Evolutionary conservation across 108 stramenopile species (phyloP), one percentile per base, ranked within the genome.

Genomic region (Cyclotella atomus): DNA sequence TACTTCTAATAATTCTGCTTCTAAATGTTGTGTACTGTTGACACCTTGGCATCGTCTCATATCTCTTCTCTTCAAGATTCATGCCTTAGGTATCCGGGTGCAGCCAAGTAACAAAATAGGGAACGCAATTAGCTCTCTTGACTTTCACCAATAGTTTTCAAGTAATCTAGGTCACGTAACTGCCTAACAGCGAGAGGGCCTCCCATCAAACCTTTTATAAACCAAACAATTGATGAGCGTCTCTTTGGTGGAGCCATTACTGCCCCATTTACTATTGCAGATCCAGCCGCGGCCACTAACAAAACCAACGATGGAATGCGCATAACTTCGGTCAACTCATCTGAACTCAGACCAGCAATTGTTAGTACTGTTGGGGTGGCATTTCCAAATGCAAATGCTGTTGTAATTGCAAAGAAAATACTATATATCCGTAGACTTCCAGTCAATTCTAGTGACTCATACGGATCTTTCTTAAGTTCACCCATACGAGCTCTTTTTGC

Each of bases 391-490:
- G 90, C 80, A 62, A 89, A 80, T 10, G 87, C 75, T 5, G 84
- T 60, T 45, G 85, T 57, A 35, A 87, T 47, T 14, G 86, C 77
- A 2, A 77, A 81, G 21, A 77, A 32, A 5, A 89, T 65, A 34
- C 80, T 74, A 71, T 89, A 94, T 2, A 79, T 10, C 30, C 81
- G 70, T 47, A 87, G 71, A 33, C 59, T 61, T 21, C 77, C 70
- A n/a, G 78, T 72, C 27, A 91, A 68, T 52, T 82, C 81, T 50
- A 90, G 62, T 20, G 65, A 20, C 70, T 91, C 93, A 55, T 59
- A 73, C 38, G 87, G 86, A 73, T 94, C 92, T 30, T 82, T 84
- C 41, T 88, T 84, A 20, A 93, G 82, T 74, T 85, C 84, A 44
- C 89, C 90, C 57, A 78, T 59, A 36, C 65, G 64, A 38, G 92